Conservation (phyloP, 306 rosid species). For the Carpinus viminea region DNA sequence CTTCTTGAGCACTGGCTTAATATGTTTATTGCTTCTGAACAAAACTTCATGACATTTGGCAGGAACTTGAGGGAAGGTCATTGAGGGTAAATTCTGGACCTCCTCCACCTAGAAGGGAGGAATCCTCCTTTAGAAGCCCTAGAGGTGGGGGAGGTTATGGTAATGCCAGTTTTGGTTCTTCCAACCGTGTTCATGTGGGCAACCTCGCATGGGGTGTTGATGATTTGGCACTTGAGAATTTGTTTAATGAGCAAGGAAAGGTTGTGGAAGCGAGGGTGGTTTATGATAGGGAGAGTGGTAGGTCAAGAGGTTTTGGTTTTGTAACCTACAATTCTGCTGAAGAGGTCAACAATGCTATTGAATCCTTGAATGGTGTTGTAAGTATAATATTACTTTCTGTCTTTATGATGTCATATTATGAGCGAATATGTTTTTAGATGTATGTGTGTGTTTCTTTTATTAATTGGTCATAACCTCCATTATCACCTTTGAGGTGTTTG, state of each 20-base stretch:
- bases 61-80: constrained; percentile 81
- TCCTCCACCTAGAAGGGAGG: constrained; percentile 61
- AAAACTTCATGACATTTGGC: constrained; percentile 22
- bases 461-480: neutral
- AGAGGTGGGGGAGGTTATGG: constrained; percentile 42
- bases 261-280: constrained; percentile 91
- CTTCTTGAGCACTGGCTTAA: neutral
- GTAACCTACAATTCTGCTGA: constrained; percentile 67
- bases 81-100: constrained; percentile 90
- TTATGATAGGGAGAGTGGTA: constrained; percentile 94
- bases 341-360: constrained; percentile 75
- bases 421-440: neutral
- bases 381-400: constrained; percentile 28
- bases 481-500: too few relatives aligned
- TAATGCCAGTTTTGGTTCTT: constrained; percentile 31
- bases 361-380: constrained; percentile 81
- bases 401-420: neutral
- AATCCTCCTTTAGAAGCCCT: constrained; percentile 40
- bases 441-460: neutral
- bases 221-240: constrained; percentile 61
- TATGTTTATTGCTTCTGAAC: constrained; percentile 17
- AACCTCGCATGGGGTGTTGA: constrained; percentile 99
- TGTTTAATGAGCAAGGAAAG: constrained; percentile 74
- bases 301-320: constrained; percentile 94
- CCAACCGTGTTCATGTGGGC: constrained; percentile 72